A percentile compares a stretch with the other conserved stretches of the same genome.
These are phyloP conservation scores for Avena eriantha DNA, from an alignment of 176 grass and related monocot genomes.

Conservation along the genomic window DNA sequence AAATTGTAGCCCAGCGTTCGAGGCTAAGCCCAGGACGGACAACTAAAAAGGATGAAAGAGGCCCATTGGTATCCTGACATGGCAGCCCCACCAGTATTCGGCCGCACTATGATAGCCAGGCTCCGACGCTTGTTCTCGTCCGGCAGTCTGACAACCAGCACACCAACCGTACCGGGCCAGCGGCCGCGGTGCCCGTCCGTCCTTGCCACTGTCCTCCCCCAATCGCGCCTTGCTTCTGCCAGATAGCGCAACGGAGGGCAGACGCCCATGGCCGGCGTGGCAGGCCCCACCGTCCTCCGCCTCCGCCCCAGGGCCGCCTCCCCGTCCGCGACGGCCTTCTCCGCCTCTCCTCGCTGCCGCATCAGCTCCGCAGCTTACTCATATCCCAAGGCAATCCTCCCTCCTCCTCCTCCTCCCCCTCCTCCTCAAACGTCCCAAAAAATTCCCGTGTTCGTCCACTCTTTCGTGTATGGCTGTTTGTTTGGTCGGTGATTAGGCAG, in stretches of 20 bases:
- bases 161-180: slow-evolving; percentile 15
- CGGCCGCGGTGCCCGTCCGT: slow-evolving; percentile 26
- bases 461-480: background rate
- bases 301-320: slow-evolving; percentile 37
- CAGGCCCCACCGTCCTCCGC: slow-evolving; percentile 41
- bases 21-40: too few species aligned
- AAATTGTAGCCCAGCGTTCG: too few species aligned
- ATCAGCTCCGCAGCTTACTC: slow-evolving; percentile 38
- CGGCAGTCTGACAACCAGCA: background rate
- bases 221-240: background rate
- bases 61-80: too few species aligned
- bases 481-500: slow-evolving; percentile 11
- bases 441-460: background rate
- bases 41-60: too few species aligned
- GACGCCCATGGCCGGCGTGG: slow-evolving; percentile 47
- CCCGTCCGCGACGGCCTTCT: slow-evolving; percentile 9
- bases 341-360: slow-evolving; percentile 34
- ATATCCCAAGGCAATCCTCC: slow-evolving; percentile 40
- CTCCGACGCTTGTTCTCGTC: background rate
- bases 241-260: slow-evolving; percentile 45
- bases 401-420: background rate
- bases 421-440: background rate
- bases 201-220: background rate
- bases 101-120: background rate
- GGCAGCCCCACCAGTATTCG: too few species aligned